Conservation (phyloP, 202 grass and related monocot genomes). For the Panicum virgatum region DNA sequence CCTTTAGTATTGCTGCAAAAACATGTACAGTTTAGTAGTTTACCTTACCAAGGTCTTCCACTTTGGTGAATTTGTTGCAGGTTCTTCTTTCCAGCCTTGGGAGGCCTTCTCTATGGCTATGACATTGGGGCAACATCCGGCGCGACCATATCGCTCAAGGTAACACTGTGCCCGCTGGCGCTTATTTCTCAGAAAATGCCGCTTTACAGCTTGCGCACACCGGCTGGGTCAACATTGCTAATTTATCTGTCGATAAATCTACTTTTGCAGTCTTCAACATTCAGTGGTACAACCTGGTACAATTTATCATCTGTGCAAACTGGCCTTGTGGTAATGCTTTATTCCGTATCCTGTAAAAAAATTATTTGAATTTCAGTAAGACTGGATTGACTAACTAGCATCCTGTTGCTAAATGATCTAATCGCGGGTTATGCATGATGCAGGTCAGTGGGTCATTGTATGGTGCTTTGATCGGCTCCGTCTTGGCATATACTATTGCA, state of each 20-base stretch:
- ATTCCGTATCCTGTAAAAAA: background rate
- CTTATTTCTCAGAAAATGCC: background rate
- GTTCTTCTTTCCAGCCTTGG: constrained; percentile 91
- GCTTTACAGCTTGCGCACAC: background rate
- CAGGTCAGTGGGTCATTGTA: constrained; percentile 96
- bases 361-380: background rate
- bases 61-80: constrained; percentile 36
- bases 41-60: background rate
- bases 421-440: constrained; percentile 9
- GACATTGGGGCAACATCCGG: constrained; percentile 98
- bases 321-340: constrained; percentile 77
- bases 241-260: background rate
- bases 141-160: constrained; percentile 80
- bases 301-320: constrained; percentile 80
- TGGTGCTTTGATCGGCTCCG: constrained; percentile 86
- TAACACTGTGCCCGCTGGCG: constrained; percentile 7
- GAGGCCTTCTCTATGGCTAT: constrained; percentile 92
- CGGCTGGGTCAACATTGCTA: background rate
- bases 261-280: constrained; percentile 67
- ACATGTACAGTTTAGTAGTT: background rate
- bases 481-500: constrained; percentile 68
- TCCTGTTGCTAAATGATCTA: constrained; percentile 2
- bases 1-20: background rate
- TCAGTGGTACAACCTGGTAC: constrained; percentile 83
- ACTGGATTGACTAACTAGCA: background rate